Evolutionary conservation across 1,139 yeast genomes (phyloP), one percentile per base, ranked within the genome.

Genomic region (Pichia sp.): DNA sequence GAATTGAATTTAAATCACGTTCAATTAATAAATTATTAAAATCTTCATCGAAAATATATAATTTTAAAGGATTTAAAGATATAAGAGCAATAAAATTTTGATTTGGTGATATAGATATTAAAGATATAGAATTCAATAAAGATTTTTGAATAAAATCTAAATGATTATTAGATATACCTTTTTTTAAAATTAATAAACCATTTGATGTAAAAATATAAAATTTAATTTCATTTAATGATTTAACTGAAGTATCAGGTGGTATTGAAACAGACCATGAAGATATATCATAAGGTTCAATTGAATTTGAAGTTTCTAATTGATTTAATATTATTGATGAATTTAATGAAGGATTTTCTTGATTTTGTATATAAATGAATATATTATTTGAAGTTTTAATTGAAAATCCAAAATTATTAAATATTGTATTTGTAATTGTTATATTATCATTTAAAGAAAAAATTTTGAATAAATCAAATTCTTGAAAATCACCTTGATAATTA

Each of bases 401-500:
- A 47, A 73, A 61, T 2, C 76, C 73, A 4, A 11, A 3, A 2
- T 28, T 24, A 9, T 59, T 55, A 37, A 48, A 26, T 59, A 61
- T 52, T 56, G 61, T 49, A 66, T 66, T 68, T 10, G 57, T 59
- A n/a, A 78, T 64, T 0, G 62, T 58, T 25, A 63, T 52, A 42
- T 37, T 23, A 12, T 20, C 26, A 26, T 30, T 23, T 24, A 24
- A 23, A 4, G 20, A 30, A 3, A 40, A n/a, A 16, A 32, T 37
- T 11, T 39, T 37, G 50, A 53, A 49, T 23, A 55, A 46, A 39
- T 52, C 46, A 43, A 65, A 74, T 38, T 82, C 87, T 40, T 74
- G 71, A 56, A 81, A 80, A 44, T 76, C 78, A 5, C 87, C 87
- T 31, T 76, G 76, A 51, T 85, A 78, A 54, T 86, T 90, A 40